phyloP scores from a whole-genome alignment of 352 stramenopile genomes.

The Globisporangium heterothallicum region DNA sequence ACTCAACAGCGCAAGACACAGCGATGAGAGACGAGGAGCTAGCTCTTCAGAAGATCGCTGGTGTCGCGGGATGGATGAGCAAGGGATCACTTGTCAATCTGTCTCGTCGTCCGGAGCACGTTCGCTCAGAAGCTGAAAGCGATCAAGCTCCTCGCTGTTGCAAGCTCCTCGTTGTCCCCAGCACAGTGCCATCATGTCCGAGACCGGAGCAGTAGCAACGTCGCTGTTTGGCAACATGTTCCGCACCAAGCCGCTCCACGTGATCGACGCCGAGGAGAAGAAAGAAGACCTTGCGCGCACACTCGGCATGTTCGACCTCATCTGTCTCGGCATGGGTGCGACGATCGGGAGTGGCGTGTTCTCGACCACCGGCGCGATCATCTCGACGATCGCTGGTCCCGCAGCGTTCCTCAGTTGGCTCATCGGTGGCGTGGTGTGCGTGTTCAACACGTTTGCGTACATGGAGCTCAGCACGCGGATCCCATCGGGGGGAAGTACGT shows the following conservation, averaged over 20 bases:
- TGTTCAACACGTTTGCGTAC: constrained; percentile 71
- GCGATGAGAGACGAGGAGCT: neutral
- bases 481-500: constrained; percentile 82
- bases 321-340: constrained; percentile 78
- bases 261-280: constrained; percentile 45
- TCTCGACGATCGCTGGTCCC: constrained; percentile 18
- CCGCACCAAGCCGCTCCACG: constrained; percentile 39
- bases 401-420: constrained; percentile 35
- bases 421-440: constrained; percentile 65
- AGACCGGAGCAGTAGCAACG: neutral
- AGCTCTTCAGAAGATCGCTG: too few relatives aligned
- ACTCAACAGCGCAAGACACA: neutral
- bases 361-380: constrained; percentile 39
- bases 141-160: neutral
- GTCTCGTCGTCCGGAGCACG: neutral
- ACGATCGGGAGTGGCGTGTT: constrained; percentile 88
- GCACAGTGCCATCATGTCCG: neutral
- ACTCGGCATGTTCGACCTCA: constrained; percentile 76
- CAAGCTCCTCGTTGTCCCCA: neutral
- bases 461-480: constrained; percentile 81
- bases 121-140: neutral
- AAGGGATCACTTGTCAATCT: neutral
- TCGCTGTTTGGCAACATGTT: constrained; percentile 15
- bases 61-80: neutral
- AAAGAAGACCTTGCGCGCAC: constrained; percentile 33